Evolutionary conservation across 208 protist species (phyloP).

Genomic region (Leishmania braziliensis): DNA sequence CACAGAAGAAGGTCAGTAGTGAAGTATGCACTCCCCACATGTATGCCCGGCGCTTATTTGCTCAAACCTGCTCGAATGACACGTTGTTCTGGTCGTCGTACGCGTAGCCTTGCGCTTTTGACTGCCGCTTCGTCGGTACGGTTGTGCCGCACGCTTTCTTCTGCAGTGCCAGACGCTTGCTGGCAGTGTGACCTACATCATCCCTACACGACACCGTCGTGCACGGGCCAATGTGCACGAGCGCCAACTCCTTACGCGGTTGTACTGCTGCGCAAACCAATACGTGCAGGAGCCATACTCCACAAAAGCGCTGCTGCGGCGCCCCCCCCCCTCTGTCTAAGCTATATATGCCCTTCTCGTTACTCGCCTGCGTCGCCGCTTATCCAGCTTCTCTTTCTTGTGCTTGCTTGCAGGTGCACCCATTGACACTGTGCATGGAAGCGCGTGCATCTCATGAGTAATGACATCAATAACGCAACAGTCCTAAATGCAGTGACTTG

Average conservation of each 20-base stretch:
- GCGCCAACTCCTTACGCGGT: background rate
- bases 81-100: background rate
- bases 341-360: background rate
- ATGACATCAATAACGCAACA: background rate
- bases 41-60: background rate
- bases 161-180: background rate
- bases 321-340: background rate
- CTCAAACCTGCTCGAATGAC: background rate
- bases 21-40: background rate
- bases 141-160: background rate
- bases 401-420: background rate
- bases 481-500: background rate
- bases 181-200: background rate
- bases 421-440: background rate
- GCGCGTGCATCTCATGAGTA: background rate
- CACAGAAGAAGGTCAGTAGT: background rate
- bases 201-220: background rate
- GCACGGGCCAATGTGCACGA: background rate
- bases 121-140: background rate
- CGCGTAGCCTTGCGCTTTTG: background rate
- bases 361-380: background rate
- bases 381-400: background rate
- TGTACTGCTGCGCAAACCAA: background rate
- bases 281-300: background rate
- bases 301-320: background rate